Percentiles rank a stretch among this genome's conserved stretches.
Evolutionary conservation across 1,139 yeast species (phyloP).

Genomic region (Spencermartinsiella ligniputridi): DNA sequence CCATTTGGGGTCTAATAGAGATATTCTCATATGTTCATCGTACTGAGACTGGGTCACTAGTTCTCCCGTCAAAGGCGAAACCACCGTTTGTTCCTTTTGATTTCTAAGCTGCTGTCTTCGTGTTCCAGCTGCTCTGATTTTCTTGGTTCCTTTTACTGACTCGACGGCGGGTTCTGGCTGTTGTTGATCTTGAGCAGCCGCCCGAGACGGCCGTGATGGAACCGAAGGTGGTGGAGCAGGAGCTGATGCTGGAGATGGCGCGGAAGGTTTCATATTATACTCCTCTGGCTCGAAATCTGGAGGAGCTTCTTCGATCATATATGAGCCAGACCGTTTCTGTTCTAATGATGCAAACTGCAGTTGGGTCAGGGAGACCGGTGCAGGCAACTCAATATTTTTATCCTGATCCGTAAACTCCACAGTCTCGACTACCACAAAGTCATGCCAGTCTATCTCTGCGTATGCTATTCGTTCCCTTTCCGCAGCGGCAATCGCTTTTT

Average conservation of each 20-base stretch:
- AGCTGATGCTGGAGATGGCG: conserved; percentile 5
- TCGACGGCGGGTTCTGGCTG: conserved; percentile 33
- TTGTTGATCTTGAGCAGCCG: neutral
- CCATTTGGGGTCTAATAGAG: conserved; percentile 75
- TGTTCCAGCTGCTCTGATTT: conserved; percentile 65
- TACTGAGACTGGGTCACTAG: conserved; percentile 67
- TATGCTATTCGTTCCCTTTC: conserved; percentile 47
- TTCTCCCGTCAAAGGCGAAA: conserved; percentile 72
- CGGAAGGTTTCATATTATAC: conserved; percentile 1
- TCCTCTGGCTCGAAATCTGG: conserved; percentile 31
- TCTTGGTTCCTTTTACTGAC: conserved; percentile 45
- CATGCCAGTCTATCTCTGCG: conserved; percentile 87
- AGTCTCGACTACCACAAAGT: conserved; percentile 66
- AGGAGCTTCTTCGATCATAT: conserved; percentile 37
- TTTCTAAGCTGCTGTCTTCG: conserved; percentile 39
- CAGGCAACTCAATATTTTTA: conserved; percentile 53
- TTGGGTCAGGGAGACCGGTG: conserved; percentile 57
- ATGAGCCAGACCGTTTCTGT: conserved; percentile 35
- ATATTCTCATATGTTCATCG: conserved; percentile 66
- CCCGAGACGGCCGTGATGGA: conserved; percentile 11
- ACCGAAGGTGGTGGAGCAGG: conserved; percentile 12
- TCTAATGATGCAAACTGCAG: conserved; percentile 60
- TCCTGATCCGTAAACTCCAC: conserved; percentile 66
- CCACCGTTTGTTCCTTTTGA: conserved; percentile 41
- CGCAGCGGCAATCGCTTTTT: conserved; percentile 32